Evolutionary conservation across 2,329 filamentous ascomycete genomes (phyloP).

Genomic region (Talaromyces sp.): DNA sequence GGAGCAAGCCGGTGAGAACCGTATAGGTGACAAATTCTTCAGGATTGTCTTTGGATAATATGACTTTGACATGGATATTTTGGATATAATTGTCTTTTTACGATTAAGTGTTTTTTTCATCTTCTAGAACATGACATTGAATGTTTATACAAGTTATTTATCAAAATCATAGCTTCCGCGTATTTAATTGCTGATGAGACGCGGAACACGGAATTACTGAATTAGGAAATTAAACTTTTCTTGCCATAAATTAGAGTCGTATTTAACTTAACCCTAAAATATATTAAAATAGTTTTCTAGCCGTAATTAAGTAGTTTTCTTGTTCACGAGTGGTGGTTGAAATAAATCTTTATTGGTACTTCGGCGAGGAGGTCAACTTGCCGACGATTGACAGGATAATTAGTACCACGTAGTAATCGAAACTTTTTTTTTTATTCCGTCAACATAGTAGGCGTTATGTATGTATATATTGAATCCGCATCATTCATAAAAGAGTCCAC

Average conservation of each 20-base stretch:
- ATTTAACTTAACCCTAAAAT: not conserved
- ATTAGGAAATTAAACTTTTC: not conserved
- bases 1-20: not conserved
- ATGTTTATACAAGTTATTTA: not conserved
- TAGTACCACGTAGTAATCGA: too few species aligned
- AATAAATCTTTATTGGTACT: not conserved
- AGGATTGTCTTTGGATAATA: not conserved
- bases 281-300: not conserved
- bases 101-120: not conserved
- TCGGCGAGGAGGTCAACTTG: too few species aligned
- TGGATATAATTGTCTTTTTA: not conserved
- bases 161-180: not conserved
- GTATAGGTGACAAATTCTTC: not conserved
- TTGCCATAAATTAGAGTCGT: not conserved
- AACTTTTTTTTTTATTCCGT: not conserved
- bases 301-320: not conserved
- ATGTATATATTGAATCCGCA: conserved; percentile 26
- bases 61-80: not conserved
- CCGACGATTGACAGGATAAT: too few species aligned
- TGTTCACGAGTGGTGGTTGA: not conserved
- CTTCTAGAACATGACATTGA: not conserved
- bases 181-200: not conserved
- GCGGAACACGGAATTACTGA: not conserved
- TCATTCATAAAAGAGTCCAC: conserved; percentile 31
- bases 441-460: conserved; percentile 5